These are phyloP conservation scores for Mrakia blollopis DNA, from an alignment of 768 basidiomycete genomes.

Conservation along the genomic window DNA sequence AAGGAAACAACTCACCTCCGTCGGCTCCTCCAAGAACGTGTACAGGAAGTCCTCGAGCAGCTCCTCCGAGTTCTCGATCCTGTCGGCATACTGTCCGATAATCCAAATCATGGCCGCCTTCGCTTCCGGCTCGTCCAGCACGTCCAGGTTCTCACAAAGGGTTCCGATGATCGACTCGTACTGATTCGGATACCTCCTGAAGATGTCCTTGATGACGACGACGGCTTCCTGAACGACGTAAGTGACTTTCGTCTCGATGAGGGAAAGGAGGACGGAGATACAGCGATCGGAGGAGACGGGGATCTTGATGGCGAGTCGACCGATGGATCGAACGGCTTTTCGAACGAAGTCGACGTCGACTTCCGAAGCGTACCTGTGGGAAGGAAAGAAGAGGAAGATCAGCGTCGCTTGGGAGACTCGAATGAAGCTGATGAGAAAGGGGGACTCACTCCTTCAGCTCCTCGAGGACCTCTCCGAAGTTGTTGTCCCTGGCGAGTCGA, in stretches of 20 bases:
- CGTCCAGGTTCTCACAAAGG: constrained; percentile 88
- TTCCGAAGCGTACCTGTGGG: constrained; percentile 85
- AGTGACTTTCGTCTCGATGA: constrained; percentile 87
- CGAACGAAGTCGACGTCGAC: constrained; percentile 98
- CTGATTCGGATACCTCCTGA: constrained; percentile 90
- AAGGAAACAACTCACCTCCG: constrained; percentile 60
- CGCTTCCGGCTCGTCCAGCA: constrained; percentile 95
- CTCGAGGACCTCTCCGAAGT: constrained; percentile 88
- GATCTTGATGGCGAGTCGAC: constrained; percentile 93
- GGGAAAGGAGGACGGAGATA: constrained; percentile 84
- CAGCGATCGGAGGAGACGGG: constrained; percentile 88
- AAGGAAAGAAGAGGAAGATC: neutral
- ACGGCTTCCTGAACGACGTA: constrained; percentile 98
- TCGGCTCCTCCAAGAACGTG: constrained; percentile 86
- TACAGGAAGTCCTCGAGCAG: constrained; percentile 86
- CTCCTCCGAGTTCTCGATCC: constrained; percentile 94
- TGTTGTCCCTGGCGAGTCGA: constrained; percentile 78
- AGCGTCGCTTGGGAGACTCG: neutral
- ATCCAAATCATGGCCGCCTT: constrained; percentile 99
- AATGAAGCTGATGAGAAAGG: neutral
- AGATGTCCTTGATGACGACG: constrained; percentile 99
- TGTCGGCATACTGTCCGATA: constrained; percentile 94
- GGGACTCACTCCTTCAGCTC: constrained; percentile 86
- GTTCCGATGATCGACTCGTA: constrained; percentile 97
- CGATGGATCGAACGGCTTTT: constrained; percentile 89